Evolutionary conservation across 2,329 filamentous ascomycete genomes (phyloP), one percentile per base, ranked within the genome.

Genomic region (Alternaria brassicicola): DNA sequence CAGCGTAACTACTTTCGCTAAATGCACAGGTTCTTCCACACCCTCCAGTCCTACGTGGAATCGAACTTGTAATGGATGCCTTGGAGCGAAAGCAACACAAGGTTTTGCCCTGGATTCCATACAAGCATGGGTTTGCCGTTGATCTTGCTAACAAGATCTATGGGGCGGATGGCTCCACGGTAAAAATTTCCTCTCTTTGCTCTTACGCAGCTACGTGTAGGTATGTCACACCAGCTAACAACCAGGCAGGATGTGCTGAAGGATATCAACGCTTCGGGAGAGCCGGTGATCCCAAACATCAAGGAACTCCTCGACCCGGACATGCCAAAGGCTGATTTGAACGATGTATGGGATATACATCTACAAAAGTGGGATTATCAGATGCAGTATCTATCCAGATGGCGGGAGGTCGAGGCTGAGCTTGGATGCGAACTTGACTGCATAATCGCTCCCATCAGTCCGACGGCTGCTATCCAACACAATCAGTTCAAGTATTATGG

Each of bases 251-350:
- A 57, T 4, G 48, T 57, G 3, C 86, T 85, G 56, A 79, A 85
- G 70, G 84, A 83, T 17, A 83, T 85, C 26, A 41, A 47, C 26
- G 47, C 57, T 9, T 60, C 57, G 2, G 52, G 48, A n/a, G 52
- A 56, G 43, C 48, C 58, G 1, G 53, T 42, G 2, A 61, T 61
- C 45, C 61, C 53, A 10, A 57, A 58, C 35, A 51, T 61, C 55
- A 55, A 48, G 15, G 38, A 62, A 30, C 53, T 63, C 25, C 49
- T 61, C 33, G 59, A 47, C 42, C 61, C 54, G 3, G 52, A 55
- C 23, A 39, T 51, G 9, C 7, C 33, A 12, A 54, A 60, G 36
- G 54, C 36, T 25, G 46, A 48, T 41, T 48, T 60, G 47, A 57
- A 57, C 26, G 42, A 52, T 3, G 36, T 57, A 3, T 60, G 57